Evolutionary conservation across 352 stramenopile species (phyloP), one percentile per base, ranked within the genome.

Genomic region (Pythium oligandrum): DNA sequence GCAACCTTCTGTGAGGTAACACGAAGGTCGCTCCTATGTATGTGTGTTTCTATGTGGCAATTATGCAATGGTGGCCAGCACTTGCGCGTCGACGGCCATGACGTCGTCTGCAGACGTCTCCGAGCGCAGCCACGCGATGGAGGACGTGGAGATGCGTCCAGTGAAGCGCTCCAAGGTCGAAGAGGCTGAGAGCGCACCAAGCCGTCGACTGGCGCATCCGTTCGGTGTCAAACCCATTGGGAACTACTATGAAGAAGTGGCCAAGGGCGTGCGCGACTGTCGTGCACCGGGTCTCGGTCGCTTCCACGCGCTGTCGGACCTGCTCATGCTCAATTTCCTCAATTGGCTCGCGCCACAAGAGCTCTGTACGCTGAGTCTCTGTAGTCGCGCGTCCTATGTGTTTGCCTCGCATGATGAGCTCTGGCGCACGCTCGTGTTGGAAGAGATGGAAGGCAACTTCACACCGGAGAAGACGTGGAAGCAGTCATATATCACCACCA

Each of bases 181-280:
- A n/a, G n/a, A n/a, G n/a, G n/a, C n/a, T n/a, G n/a, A n/a, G n/a
- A n/a, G n/a, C n/a, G n/a, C n/a, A n/a, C n/a, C n/a, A n/a, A 48
- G 55, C n/a, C 26, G 44, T 36, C 63, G 68, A 26, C 57, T 90
- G 42, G 53, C 59, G 48, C 86, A 96, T 54, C 85, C 86, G 30
- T 86, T 83, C 45, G 85, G 85, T 44, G 71, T 96, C 38, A 88
- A 94, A 47, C 86, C 86, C 1, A 70, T 88, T 53, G 86, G 86
- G 51, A 95, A 95, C 44, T 86, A 69, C 64, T 90, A 78, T 38
- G 80, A 80, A 42, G 83, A 93, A 53, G 59, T 64, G 7, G 55
- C 70, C 33, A 78, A 79, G 34, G 83, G 78, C n/a, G 64, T 90
- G 9, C 47, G 56, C 40, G 75, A 89, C 55, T 89, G 79, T 48